Evolutionary conservation across 2,329 filamentous ascomycete genomes (phyloP), one percentile per base, ranked within the genome.

Genomic region (Penicillium palitans): DNA sequence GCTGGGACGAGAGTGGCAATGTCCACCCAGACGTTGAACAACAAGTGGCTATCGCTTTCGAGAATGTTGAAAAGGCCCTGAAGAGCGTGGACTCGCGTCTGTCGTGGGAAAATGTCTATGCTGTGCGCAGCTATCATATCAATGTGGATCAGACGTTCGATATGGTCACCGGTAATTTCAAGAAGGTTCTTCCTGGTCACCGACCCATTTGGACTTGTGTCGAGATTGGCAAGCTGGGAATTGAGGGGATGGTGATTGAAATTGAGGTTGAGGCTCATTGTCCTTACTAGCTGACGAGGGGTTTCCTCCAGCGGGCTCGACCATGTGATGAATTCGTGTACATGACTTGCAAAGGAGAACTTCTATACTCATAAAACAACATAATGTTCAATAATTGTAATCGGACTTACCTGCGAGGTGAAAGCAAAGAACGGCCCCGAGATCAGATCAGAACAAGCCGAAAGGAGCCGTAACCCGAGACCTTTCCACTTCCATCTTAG

Each of bases 181-280:
- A 66, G 46, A 52, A 44, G 19, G 42, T 35, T 8, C 55, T 66
- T 19, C 64, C 66, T 4, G 35, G 45, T 1, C 65, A 65, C 37
- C 57, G 57, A 21, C 66, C 66, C 7, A 55, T 68, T 27, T 68
- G 65, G 64, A 68, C 62, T 3, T 58, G 59, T 37, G 55, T 68
- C 10, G 56, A 56, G 4, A 52, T 66, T 39, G 35, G 40, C 7
- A 56, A 57, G n/a, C 52, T 66, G 19, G 64, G 56, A 2, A 60
- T 66, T 31, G 53, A 56, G 17, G 50, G 46, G 12, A 67, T 65
- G 59, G 21, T 57, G 10, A 61, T 66, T 44, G 64, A 67, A 51
- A 62, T 66, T 24, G 64, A 67, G 52, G 62, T 65, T 7, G 64
- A 65, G 47, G 63, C 62, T 12, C 40, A 58, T 19, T 48, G 21